Base-by-base conservation (phyloP, 768 basidiomycete genomes). In the Pulveroboletus sp. region DNA sequence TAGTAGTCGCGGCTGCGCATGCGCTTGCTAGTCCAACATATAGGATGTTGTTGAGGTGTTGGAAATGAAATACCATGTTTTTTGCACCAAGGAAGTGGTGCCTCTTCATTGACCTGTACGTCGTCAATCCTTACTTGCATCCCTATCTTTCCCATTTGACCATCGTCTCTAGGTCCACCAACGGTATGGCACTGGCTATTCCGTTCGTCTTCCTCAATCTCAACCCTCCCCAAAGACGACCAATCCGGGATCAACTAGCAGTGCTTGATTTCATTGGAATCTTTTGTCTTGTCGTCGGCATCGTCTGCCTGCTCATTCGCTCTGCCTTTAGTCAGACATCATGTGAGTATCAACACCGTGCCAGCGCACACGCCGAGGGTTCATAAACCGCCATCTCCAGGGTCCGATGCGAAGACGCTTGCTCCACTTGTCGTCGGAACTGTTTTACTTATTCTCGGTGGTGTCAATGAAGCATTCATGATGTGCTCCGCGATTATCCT, bases 31-130 rank as follows among this genome's bases (percentile, higher is more conserved):
- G n/a, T n/a, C n/a, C n/a, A n/a, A n/a, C n/a, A n/a, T n/a, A n/a
- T n/a, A n/a, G n/a, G n/a, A n/a, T n/a, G n/a, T n/a, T n/a, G n/a
- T n/a, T n/a, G n/a, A n/a, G n/a, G n/a, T n/a, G n/a, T n/a, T n/a
- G n/a, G n/a, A n/a, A n/a, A n/a, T n/a, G n/a, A n/a, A n/a, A n/a
- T n/a, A n/a, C n/a, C n/a, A n/a, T n/a, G n/a, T n/a, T n/a, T n/a
- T n/a, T n/a, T n/a, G n/a, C n/a, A n/a, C n/a, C n/a, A n/a, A n/a
- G 89, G 89, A 68, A 88, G 70, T 89, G 87, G 88, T 85, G 83
- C 59, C 86, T 88, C 65, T 86, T 79, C 61, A 81, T 87, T 55
- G 86, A 86, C 57, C 56, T 87, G 83, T 83, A 59, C 46, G 79
- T 26, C 32, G 32, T 12, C 32, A 3, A 12, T 33, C 32, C 6